Evolutionary conservation across 306 rosid genomes (phyloP), one percentile per base, ranked within the genome.

Genomic region (Castanea mollissima): DNA sequence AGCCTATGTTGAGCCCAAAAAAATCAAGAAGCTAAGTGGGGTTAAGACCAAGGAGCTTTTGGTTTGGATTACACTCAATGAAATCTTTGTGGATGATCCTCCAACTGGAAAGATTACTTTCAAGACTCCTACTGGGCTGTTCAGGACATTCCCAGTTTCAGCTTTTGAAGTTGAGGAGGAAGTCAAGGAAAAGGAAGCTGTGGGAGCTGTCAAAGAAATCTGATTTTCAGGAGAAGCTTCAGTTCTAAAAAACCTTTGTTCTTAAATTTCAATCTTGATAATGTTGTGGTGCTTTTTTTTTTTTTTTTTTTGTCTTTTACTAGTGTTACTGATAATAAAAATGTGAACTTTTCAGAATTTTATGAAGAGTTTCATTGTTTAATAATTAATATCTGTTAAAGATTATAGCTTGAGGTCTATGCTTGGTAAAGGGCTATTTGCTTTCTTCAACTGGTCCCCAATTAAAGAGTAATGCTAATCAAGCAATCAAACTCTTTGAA

Each of bases 11-110:
- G 91, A 90, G 79, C 16, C 54, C 0, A 87, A 87, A 49, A 95
- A 67, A 90, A 93, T 95, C 82, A 90, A 85, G 84, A 95, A 95
- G 78, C 91, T 95, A 3, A 90, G 69, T 0, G 99, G 99, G 5
- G 99, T 95, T 14, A 89, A 90, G 84, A 81, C 94, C 5, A 95
- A 95, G 83, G 99, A 93, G 97, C 85, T 95, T 12, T 54, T 93
- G 81, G 1, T 95, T n/a, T 95, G 99, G 99, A 64, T 95, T 5
- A 5, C 92, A 0, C 85, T 95, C 0, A 58, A 85, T 71, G 99
- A 95, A 4, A 93, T 95, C 52, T 93, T 20, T 35, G 29, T 89
- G 18, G 96, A 93, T 76, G 88, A 90, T 27, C 94, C 98, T 2
- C 87, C 98, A 18, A 86, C 88, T 0, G 93, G 94, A 0, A 95